phyloP scores from a whole-genome alignment of 805 yeast species.

The Trichomonascus vanleenenianus region DNA sequence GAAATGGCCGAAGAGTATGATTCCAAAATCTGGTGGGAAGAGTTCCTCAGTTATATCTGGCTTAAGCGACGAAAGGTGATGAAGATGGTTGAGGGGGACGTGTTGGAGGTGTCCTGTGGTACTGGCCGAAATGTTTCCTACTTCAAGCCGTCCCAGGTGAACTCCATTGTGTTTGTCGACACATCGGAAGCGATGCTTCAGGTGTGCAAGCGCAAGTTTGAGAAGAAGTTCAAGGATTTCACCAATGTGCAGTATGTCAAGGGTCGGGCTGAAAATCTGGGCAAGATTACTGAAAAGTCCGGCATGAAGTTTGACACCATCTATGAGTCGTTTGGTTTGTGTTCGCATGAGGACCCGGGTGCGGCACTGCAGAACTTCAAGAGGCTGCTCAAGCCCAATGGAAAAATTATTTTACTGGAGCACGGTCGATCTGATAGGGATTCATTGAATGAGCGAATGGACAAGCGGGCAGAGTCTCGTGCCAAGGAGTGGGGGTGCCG shows the following conservation, averaged over 20 bases:
- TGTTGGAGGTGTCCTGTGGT: constrained; percentile 90
- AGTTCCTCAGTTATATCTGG: constrained; percentile 38
- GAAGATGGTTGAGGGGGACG: constrained; percentile 78
- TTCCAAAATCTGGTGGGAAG: constrained; percentile 68
- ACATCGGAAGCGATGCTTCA: constrained; percentile 83
- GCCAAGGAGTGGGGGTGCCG: constrained; percentile 93
- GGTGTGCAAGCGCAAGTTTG: constrained; percentile 65
- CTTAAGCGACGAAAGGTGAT: constrained; percentile 70
- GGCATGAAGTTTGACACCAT: constrained; percentile 74
- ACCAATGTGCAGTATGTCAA: constrained; percentile 77
- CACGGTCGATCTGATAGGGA: constrained; percentile 86
- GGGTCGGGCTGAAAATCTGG: constrained; percentile 80
- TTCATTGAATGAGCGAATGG: constrained; percentile 70
- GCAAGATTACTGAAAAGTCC: constrained; percentile 40
- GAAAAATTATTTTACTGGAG: constrained; percentile 78
- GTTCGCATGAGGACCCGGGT: constrained; percentile 93
- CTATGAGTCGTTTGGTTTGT: constrained; percentile 88
- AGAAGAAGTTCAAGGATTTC: constrained; percentile 56
- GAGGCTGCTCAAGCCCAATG: constrained; percentile 73
- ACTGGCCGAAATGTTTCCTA: constrained; percentile 89
- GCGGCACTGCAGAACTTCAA: constrained; percentile 69
- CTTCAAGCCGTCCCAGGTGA: constrained; percentile 49
- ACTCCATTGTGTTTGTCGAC: constrained; percentile 78
- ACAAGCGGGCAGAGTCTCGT: constrained; percentile 74
- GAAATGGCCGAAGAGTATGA: constrained; percentile 75